phyloP scores from a whole-genome alignment of 192 early-diverging fungal species.

The Dimargaris verticillata region DNA sequence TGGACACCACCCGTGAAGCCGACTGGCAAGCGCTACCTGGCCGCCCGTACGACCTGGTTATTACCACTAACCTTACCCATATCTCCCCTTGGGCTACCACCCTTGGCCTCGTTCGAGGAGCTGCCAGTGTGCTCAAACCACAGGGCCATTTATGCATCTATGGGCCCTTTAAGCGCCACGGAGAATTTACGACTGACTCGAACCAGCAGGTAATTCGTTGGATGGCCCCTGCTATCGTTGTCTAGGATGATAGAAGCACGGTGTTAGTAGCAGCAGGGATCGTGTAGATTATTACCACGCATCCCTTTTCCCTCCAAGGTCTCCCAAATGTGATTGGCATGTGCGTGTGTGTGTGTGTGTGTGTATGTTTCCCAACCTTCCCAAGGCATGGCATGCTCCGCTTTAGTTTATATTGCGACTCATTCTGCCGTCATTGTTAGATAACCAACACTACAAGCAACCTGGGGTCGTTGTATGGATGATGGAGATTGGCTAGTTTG shows the following conservation, averaged over 20 bases:
- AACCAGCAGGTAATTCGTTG: conserved; percentile 14
- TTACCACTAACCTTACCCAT: conserved; percentile 16
- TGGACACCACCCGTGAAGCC: not conserved
- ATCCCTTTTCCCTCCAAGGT: too few species aligned
- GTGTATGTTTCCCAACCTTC: too few species aligned
- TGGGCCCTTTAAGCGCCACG: conserved; percentile 19
- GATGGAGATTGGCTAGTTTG: conserved; percentile 9
- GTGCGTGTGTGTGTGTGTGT: too few species aligned
- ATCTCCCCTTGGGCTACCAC: conserved; percentile 20
- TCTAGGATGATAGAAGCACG: too few species aligned
- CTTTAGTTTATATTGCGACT: too few species aligned
- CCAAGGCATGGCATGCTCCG: too few species aligned
- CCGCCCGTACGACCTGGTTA: conserved; percentile 15
- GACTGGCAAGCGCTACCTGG: not conserved
- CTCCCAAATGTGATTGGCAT: too few species aligned
- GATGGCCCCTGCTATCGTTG: not conserved
- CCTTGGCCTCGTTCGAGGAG: conserved; percentile 7
- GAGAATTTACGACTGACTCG: conserved; percentile 16
- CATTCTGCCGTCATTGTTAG: too few species aligned
- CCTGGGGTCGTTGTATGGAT: too few species aligned
- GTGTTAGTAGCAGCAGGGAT: too few species aligned
- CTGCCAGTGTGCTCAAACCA: conserved; percentile 8
- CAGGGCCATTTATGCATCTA: conserved; percentile 14
- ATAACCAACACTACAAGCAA: too few species aligned
- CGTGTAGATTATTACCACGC: too few species aligned